Base-by-base conservation (phyloP, 192 early-diverging fungal genomes). In the Coemansia sp. region DNA sequence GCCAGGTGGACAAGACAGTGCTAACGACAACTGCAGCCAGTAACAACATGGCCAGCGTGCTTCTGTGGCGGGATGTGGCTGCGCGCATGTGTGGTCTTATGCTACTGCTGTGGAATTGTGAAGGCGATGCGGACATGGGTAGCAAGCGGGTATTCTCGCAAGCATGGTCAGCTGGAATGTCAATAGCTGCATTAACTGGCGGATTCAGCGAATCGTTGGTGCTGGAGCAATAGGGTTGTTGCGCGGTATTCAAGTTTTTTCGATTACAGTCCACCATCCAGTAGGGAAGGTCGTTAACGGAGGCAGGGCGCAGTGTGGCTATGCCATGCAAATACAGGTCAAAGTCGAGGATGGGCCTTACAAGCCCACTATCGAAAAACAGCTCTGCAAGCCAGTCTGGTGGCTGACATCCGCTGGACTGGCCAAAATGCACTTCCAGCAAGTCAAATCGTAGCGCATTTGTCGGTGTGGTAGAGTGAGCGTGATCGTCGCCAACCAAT, bases 281-380 rank as follows among this genome's bases (percentile, higher is more conserved):
- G 66, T 84, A 84, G 0, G 81, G 81, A 42, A 84, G 38, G 2
- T 59, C 60, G 20, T 42, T 24, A 42, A 67, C 72, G 12, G 15
- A 63, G 22, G 20, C 38, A 7, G 69, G 24, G 22, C 70, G 27
- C 31, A 78, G 52, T 2, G 67, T 57, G 20, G 81, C 76, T 10
- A 78, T 72, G 6, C 69, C 73, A 38, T 84, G 81, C 12, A 76
- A 27, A 40, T 84, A 84, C 40, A 76, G n/a, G 31, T 84, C 77
- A 73, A 84, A 84, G 46, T 84, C 81, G 9, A 84, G 70, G 9
- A 84, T 77, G 3, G 81, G 77, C 10, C 72, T 77, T 20, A 79
- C 74, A 20, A 76, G 63, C 7, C 46, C 22, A 62, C 71, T 71
- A 6, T 79, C 81, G 46, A 84, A 84, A 60, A 84, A 78, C 52